A percentile compares a stretch with the other conserved stretches of the same genome.
These are phyloP conservation scores for Trypanosoma boissoni DNA, from an alignment of 208 protist species.

Conservation along the genomic window DNA sequence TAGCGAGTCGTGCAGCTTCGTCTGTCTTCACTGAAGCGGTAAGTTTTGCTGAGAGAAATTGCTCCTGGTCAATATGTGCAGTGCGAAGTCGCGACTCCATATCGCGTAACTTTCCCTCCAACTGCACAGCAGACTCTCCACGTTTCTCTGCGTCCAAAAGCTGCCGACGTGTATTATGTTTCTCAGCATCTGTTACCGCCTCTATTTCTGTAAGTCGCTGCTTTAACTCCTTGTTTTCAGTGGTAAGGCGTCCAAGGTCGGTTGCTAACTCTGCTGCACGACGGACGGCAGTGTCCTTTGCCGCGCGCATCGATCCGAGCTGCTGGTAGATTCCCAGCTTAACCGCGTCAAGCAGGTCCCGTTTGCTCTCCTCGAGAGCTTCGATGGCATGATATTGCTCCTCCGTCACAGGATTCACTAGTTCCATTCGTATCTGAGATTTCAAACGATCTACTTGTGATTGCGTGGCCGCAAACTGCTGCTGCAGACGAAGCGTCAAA, in stretches of 20 bases:
- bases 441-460: conserved; percentile 84
- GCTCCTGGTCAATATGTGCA: conserved; percentile 71
- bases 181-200: conserved; percentile 31
- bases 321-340: conserved; percentile 85
- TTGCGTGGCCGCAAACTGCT: conserved; percentile 79
- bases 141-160: conserved; percentile 39
- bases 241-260: conserved; percentile 32
- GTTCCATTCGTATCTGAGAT: conserved; percentile 59
- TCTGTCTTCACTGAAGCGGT: conserved; percentile 81
- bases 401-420: conserved; percentile 71
- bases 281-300: conserved; percentile 43
- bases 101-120: conserved; percentile 57
- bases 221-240: conserved; percentile 56
- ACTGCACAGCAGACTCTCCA: conserved; percentile 46
- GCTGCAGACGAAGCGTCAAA: conserved; percentile 67
- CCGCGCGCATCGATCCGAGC: conserved; percentile 54
- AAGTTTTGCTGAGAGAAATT: conserved; percentile 76
- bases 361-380: conserved; percentile 51
- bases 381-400: conserved; percentile 74
- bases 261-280: conserved; percentile 61
- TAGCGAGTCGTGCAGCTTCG: conserved; percentile 68
- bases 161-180: conserved; percentile 29
- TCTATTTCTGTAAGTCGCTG: conserved; percentile 52
- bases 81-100: conserved; percentile 49
- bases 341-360: conserved; percentile 76